These are phyloP conservation scores for Flueggea neowawraea DNA, from an alignment of 441 rosid genomes.

Conservation along the genomic window DNA sequence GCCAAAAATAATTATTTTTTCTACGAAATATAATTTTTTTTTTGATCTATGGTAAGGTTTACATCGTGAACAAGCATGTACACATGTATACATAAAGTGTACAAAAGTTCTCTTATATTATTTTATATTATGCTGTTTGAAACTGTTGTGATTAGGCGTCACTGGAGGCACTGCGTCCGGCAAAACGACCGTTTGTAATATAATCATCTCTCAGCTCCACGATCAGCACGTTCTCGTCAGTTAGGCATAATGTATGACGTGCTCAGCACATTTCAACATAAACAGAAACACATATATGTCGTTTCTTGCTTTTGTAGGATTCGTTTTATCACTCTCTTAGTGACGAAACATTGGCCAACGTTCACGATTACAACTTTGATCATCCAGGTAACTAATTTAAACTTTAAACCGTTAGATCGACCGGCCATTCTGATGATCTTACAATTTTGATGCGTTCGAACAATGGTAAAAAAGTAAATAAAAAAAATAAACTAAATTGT, in stretches of 20 bases:
- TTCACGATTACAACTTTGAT: constrained; percentile 95
- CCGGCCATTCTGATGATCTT: too few species aligned
- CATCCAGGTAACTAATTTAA: constrained; percentile 75
- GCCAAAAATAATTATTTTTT: too few species aligned
- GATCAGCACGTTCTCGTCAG: constrained; percentile 83
- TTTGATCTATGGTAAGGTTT: too few species aligned
- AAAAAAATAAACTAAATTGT: too few species aligned
- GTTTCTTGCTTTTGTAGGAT: constrained; percentile 40
- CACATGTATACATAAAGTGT: too few species aligned
- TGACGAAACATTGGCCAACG: constrained; percentile 42
- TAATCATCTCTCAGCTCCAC: constrained; percentile 84
- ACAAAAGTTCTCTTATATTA: too few species aligned
- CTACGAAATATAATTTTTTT: too few species aligned
- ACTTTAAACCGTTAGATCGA: too few species aligned
- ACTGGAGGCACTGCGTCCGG: constrained; percentile 93
- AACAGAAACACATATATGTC: background rate
- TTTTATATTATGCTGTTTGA: too few species aligned
- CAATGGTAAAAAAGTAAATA: too few species aligned
- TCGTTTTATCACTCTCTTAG: constrained; percentile 73
- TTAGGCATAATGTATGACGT: constrained; percentile 46
- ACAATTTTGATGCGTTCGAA: constrained; percentile 62
- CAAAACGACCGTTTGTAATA: constrained; percentile 88
- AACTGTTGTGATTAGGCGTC: constrained; percentile 43
- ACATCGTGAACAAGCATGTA: too few species aligned
- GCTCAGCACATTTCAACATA: too few species aligned